Conservation (phyloP, 2,329 filamentous ascomycete genomes). For the Aulographum hederae region DNA sequence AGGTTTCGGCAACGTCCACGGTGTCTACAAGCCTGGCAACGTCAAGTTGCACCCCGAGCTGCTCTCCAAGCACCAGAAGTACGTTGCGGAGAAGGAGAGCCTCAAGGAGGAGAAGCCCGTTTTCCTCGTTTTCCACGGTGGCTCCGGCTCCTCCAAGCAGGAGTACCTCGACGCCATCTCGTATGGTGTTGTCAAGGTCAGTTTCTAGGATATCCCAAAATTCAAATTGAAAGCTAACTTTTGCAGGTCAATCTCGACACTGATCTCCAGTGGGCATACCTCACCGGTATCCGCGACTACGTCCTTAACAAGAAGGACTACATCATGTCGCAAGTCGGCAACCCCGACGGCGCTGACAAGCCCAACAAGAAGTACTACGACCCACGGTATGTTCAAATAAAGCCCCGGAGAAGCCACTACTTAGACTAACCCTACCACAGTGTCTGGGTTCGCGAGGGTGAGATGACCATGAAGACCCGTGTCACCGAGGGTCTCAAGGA, state of each 20-base stretch:
- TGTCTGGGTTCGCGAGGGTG: conserved; percentile 90
- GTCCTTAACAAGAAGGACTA: conserved; percentile 91
- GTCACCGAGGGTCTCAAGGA: conserved; percentile 68
- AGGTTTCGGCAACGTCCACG: conserved; percentile 97
- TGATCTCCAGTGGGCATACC: conserved; percentile 82
- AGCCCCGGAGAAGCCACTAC: too few species aligned
- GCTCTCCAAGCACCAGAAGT: conserved; percentile 87
- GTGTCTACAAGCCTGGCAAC: conserved; percentile 93
- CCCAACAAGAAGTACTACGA: conserved; percentile 86
- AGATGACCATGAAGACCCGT: conserved; percentile 87
- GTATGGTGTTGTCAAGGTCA: conserved; percentile 98
- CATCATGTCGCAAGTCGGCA: conserved; percentile 69
- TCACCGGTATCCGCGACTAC: conserved; percentile 85
- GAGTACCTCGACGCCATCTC: conserved; percentile 81
- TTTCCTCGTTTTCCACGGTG: conserved; percentile 99
- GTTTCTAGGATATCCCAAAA: conserved; percentile 50
- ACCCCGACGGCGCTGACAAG: conserved; percentile 91
- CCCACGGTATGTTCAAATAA: too few species aligned
- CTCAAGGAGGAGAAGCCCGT: conserved; percentile 72
- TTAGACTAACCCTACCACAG: too few species aligned
- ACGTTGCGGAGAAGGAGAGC: conserved; percentile 64
- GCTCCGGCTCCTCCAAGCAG: conserved; percentile 75
- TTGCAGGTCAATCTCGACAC: conserved; percentile 99
- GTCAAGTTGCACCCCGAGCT: conserved; percentile 94
- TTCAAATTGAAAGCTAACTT: too few species aligned